These are phyloP conservation scores for Triangularia setosa DNA, from an alignment of 2,329 filamentous ascomycete species.

Conservation along the genomic window DNA sequence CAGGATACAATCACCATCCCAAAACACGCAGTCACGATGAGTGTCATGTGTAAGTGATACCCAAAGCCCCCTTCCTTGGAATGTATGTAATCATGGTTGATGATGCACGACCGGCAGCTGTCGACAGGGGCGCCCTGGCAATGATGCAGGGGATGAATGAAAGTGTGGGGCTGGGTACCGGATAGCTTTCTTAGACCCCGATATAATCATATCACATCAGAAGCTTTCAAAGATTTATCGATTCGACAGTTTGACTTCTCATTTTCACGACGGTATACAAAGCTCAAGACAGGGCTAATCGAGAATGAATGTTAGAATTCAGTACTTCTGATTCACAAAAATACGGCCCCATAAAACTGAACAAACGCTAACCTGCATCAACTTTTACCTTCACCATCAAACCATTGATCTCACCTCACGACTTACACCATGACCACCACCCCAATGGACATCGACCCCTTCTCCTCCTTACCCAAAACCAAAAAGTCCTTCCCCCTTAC, in stretches of 20 bases:
- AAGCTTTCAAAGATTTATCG: background rate
- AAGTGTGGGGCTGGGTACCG: background rate
- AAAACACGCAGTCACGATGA: background rate
- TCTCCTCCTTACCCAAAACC: slow-evolving; percentile 17
- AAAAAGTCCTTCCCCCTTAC: slow-evolving; percentile 46
- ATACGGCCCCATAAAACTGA: no score
- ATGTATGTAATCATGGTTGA: background rate
- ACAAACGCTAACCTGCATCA: background rate
- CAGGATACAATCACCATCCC: background rate
- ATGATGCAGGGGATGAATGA: background rate
- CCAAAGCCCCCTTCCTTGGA: background rate
- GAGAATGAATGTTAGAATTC: no score
- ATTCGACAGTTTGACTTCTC: background rate
- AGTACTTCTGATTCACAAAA: no score
- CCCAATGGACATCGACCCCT: slow-evolving; percentile 18
- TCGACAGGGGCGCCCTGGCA: background rate
- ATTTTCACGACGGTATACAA: background rate
- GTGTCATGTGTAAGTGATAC: background rate
- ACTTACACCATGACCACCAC: background rate
- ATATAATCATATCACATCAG: background rate
- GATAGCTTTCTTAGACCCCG: background rate
- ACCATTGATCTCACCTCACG: background rate
- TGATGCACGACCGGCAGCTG: background rate
- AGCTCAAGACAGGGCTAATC: background rate
- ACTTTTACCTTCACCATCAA: background rate